Base-by-base conservation (phyloP, 495 filamentous ascomycete species). In the Diplogelasinospora grovesii region DNA sequence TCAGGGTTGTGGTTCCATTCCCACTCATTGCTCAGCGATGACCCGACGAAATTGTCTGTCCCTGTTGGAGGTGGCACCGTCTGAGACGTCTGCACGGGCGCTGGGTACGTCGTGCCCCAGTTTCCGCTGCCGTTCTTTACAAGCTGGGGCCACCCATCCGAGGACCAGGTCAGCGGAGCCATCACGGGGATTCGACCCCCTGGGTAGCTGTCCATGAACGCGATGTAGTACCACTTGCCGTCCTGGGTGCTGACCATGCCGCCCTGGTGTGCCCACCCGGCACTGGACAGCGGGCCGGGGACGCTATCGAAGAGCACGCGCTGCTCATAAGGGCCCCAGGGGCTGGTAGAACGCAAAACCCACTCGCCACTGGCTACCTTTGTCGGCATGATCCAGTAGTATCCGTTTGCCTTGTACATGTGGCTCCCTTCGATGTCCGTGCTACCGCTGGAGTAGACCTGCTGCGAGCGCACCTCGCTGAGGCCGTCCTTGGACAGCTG, bases 1-100 rank as follows among this genome's bases (percentile, higher is more conserved):
- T 79, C 71, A 0, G 76, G 76, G 40, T 78, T 77, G 29, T 79
- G 75, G 48, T 81, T 81, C 76, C 77, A 81, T 47, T 81, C 75
- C 74, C 74, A 79, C 21, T 65, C 54, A 0, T 61, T 52, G 5
- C 59, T 48, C 3, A 81, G 45, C 4, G 48, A 36, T 5, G 42
- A 25, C 0, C 57, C 66, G 5, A 39, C 37, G 40, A 78, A 78
- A n/a, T 35, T 54, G 41, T 78, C 73, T 0, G 52, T 63, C 4
- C 66, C 65, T 1, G 52, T 41, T 47, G 49, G 52, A 14, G 45
- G 33, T 7, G 41, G 0, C 2, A 60, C 43, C 2, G 39, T 45
- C 30, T 45, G 39, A n/a, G 39, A 48, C 6, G 39, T 43, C 5
- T 56, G 49, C 26, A 69, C 55, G 14, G 74, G 68, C 21, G 64